Conservation (phyloP, 2,329 filamentous ascomycete species). For the Xylaria sp. region DNA sequence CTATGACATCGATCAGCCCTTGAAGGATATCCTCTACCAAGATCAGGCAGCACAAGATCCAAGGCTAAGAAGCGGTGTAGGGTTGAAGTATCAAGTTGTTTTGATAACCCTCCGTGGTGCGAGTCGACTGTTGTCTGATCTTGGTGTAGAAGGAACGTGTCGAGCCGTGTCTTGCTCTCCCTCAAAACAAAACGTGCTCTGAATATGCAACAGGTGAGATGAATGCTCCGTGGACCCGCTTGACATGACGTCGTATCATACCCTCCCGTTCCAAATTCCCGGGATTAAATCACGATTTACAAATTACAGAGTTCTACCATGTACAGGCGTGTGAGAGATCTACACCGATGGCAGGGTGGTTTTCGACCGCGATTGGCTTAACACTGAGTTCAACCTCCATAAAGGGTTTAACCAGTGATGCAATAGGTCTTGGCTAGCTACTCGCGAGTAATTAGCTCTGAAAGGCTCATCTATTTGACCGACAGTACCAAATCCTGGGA, state of each 20-base stretch:
- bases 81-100: neutral
- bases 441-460: neutral
- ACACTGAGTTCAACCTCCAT: neutral
- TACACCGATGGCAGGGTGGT: neutral
- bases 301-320: neutral
- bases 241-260: slow-evolving; percentile 7
- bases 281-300: slow-evolving; percentile 20
- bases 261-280: slow-evolving; percentile 24
- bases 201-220: neutral
- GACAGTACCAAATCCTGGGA: too few relatives aligned
- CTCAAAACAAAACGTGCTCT: neutral
- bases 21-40: neutral
- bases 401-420: slow-evolving; percentile 11
- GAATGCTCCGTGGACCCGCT: neutral
- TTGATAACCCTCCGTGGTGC: neutral
- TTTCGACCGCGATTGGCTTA: neutral
- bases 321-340: neutral
- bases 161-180: neutral
- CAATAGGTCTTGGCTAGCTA: neutral
- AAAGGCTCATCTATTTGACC: neutral
- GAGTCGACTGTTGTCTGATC: neutral
- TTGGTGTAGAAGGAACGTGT: too few relatives aligned
- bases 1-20: neutral
- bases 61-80: neutral
- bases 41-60: neutral